Base-by-base conservation (phyloP, 129 eudicot species). In the Heracleum sosnowskyi region DNA sequence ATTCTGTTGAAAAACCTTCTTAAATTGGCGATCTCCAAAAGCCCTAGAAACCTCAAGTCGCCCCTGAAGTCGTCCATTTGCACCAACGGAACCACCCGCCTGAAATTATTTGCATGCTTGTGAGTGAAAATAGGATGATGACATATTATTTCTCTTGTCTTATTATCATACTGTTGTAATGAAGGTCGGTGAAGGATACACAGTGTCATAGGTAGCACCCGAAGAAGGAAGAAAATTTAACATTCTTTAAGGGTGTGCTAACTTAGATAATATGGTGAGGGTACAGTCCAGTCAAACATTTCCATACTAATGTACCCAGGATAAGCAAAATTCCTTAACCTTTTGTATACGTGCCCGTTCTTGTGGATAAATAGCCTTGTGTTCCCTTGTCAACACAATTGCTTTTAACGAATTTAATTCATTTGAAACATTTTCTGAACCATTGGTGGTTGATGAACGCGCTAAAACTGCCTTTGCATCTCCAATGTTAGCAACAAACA, bases 391-490 rank as follows among this genome's bases (percentile, higher is more conserved):
- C 80, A 90, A 66, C 63, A 90, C 91, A 85, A 90, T 90, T 79
- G 95, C 88, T 85, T 90, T 90, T 51, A 90, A 68, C 20, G 77
- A 60, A 83, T 60, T 82, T 64, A 49, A 73, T 78, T 41, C 71
- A 42, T 45, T 75, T 20, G 81, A 75, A 20, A 35, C 41, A 71
- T 73, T 78, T 77, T 79, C 74, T 11, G 76, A 69, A 45, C 40
- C 86, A 60, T 81, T 83, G 62, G 80, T 40, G 28, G 63, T 51
- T 40, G 83, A 69, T 78, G 88, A 85, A 51, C 95, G 83, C 10
- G 95, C 95, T 36, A 90, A 84, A 47, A 90, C 90, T 39, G 95
- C 95, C 78, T 90, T 90, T 64, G 95, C 95, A 87, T 90, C 95
- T 51, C 95, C 95, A 83, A 90, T 82, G 64, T 90, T 90, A 75